Percentiles rank a stretch among this genome's conserved stretches.
Evolutionary conservation across 2,329 filamentous ascomycete species (phyloP).

Genomic region (Aspergillus sp.): DNA sequence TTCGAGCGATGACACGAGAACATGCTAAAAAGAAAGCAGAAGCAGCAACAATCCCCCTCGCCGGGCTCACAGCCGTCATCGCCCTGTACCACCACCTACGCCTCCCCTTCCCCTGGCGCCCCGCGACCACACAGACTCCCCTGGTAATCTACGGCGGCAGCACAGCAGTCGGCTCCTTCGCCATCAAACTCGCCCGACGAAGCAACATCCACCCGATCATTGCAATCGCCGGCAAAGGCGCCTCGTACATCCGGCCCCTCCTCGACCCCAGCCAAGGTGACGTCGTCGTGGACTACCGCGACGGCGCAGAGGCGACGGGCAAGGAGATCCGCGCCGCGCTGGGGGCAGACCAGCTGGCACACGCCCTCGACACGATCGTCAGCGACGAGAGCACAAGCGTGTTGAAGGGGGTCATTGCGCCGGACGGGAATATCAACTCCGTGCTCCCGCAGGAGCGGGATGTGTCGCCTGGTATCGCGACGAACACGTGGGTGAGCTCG

Average conservation of each 20-base stretch:
- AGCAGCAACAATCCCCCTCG: constrained; percentile 56
- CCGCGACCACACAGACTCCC: constrained; percentile 33
- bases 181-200: constrained; percentile 53
- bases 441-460: constrained; percentile 6
- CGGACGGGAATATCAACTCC: constrained; percentile 12
- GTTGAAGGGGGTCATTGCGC: constrained; percentile 6
- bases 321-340: constrained; percentile 31
- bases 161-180: constrained; percentile 58
- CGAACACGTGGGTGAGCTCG: constrained; percentile 6
- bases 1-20: neutral
- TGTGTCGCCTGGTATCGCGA: constrained; percentile 7
- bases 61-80: constrained; percentile 54
- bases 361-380: constrained; percentile 12
- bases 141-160: constrained; percentile 50
- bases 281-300: constrained; percentile 59
- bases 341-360: neutral
- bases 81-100: constrained; percentile 48
- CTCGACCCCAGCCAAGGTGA: constrained; percentile 57
- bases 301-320: constrained; percentile 54
- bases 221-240: constrained; percentile 55
- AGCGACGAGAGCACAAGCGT: constrained; percentile 5
- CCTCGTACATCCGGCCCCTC: constrained; percentile 50
- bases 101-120: constrained; percentile 51
- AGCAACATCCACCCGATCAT: constrained; percentile 63
- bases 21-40: constrained; percentile 34